Percentiles rank a stretch among this genome's conserved stretches.
Evolutionary conservation across 1,139 yeast species (phyloP).

Genomic region (Candida glucosophila): DNA sequence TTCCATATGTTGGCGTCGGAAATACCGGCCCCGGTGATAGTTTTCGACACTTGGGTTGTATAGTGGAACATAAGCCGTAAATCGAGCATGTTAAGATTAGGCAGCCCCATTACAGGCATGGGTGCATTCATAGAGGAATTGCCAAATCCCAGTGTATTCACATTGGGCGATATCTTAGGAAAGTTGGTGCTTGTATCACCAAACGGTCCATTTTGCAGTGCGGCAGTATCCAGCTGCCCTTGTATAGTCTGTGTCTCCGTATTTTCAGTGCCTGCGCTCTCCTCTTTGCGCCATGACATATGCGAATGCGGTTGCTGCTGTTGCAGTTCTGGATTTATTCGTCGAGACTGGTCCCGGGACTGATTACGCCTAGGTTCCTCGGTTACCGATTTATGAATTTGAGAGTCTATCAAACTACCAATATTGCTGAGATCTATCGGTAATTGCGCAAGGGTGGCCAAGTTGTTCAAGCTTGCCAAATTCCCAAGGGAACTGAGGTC

Average conservation of each 20-base stretch:
- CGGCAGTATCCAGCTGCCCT: no score
- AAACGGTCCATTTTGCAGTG: no score
- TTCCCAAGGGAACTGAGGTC: conserved; percentile 30
- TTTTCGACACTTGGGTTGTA: conserved; percentile 73
- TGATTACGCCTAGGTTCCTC: no score
- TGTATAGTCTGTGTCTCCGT: no score
- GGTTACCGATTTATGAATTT: no score
- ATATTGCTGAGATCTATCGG: conserved; percentile 34
- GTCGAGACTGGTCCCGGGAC: no score
- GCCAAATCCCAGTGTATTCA: conserved; percentile 9
- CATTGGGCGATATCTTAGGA: conserved; percentile 24
- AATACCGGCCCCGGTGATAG: conserved; percentile 86
- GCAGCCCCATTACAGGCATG: conserved; percentile 11
- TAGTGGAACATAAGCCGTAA: conserved; percentile 80
- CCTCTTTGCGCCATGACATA: neutral
- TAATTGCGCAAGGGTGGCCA: conserved; percentile 37
- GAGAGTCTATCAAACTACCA: conserved; percentile 21
- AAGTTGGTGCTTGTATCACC: neutral
- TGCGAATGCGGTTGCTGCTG: no score
- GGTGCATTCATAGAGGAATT: conserved; percentile 6
- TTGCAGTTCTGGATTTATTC: no score
- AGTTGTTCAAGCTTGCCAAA: conserved; percentile 31
- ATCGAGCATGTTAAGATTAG: conserved; percentile 68
- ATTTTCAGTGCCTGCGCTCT: no score
- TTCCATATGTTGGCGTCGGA: conserved; percentile 85